A percentile compares a stretch with the other conserved stretches of the same genome.
Evolutionary conservation across 2,329 filamentous ascomycete species (phyloP).

Genomic region (Dichotomopilus funicola): DNA sequence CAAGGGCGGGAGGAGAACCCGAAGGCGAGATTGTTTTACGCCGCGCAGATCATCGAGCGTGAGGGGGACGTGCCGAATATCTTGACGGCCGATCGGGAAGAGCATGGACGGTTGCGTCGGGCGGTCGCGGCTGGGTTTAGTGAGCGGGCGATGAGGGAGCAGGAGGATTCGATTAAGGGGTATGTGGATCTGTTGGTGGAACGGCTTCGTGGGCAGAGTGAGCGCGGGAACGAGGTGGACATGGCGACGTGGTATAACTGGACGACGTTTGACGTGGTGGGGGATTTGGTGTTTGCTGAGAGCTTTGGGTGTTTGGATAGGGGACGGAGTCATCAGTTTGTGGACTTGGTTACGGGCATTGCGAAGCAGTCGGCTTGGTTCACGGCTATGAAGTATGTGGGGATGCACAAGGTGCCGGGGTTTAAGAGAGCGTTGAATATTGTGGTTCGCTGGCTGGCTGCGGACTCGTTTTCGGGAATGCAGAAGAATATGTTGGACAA

Average conservation of each 20-base stretch:
- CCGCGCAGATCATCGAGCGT: not conserved
- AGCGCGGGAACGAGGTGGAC: constrained; percentile 20
- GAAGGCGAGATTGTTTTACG: constrained; percentile 13
- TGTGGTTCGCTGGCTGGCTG: not conserved
- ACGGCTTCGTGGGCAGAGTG: constrained; percentile 21
- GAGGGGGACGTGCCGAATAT: constrained; percentile 25
- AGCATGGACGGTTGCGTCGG: constrained; percentile 31
- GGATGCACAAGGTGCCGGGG: not conserved
- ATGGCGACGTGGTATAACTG: constrained; percentile 31
- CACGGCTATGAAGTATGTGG: not conserved
- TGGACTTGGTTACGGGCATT: not conserved
- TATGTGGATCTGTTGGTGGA: constrained; percentile 33
- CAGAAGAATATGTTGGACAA: constrained; percentile 13
- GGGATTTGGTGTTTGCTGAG: constrained; percentile 25
- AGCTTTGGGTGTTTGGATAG: constrained; percentile 8
- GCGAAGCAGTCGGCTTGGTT: not conserved
- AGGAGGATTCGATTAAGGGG: constrained; percentile 33
- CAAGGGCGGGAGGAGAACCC: constrained; percentile 13
- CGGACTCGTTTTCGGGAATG: constrained; percentile 9
- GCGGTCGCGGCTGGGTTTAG: constrained; percentile 36
- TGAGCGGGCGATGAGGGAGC: constrained; percentile 33
- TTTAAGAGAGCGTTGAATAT: not conserved
- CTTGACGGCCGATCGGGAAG: constrained; percentile 27
- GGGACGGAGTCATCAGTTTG: not conserved
- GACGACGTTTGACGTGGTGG: constrained; percentile 28